Evolutionary conservation across 768 basidiomycete genomes (phyloP).

Genomic region (Lenzites betulinus): DNA sequence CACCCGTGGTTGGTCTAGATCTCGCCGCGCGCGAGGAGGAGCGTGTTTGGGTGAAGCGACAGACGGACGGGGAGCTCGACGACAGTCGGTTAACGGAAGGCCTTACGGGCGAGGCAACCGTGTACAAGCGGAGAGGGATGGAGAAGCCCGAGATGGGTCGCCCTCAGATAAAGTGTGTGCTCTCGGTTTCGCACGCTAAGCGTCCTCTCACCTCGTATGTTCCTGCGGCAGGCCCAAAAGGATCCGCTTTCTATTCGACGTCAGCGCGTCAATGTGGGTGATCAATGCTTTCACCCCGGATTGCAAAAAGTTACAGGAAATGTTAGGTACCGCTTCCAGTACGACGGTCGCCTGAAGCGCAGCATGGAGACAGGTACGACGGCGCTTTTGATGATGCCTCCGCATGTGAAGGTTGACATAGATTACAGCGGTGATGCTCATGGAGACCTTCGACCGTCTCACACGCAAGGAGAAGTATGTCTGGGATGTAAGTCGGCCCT

Average conservation of each 20-base stretch:
- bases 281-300: neutral
- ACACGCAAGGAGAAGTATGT: constrained; percentile 69
- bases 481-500: constrained; percentile 62
- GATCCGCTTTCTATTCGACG: constrained; percentile 68
- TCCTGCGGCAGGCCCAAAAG: constrained; percentile 53
- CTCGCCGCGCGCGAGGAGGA: constrained; percentile 70
- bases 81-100: constrained; percentile 68
- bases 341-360: constrained; percentile 63
- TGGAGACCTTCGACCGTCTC: constrained; percentile 68
- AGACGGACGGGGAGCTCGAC: constrained; percentile 71
- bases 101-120: constrained; percentile 65
- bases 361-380: constrained; percentile 63
- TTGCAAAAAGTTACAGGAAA: no score
- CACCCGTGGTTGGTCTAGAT: constrained; percentile 39
- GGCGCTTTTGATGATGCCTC: neutral
- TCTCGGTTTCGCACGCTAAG: neutral
- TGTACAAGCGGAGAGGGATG: constrained; percentile 72
- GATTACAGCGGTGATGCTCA: constrained; percentile 63
- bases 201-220: neutral
- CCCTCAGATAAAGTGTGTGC: constrained; percentile 62
- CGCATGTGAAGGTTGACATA: neutral
- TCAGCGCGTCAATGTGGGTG: constrained; percentile 66
- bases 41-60: constrained; percentile 70
- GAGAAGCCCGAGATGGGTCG: constrained; percentile 68
- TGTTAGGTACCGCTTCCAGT: constrained; percentile 69